These are phyloP conservation scores for Starmerella potacharoeniae DNA, from an alignment of 805 yeast genomes.

Conservation along the genomic window DNA sequence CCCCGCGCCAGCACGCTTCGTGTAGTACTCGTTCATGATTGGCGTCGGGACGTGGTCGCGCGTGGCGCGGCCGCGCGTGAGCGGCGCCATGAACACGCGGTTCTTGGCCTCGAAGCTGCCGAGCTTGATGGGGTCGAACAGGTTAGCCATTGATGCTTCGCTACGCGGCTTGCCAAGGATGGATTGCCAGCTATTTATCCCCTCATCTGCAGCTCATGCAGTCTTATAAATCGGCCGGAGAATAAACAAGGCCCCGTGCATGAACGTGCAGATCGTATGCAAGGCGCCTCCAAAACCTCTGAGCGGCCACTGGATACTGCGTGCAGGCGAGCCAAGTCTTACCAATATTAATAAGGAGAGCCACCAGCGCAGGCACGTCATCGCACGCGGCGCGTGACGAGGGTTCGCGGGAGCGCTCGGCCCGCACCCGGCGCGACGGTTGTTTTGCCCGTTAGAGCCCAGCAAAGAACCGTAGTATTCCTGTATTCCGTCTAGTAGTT, in stretches of 20 bases:
- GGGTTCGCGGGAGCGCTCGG: too few relatives aligned
- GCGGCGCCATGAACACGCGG: slow-evolving; percentile 2
- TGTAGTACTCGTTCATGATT: background rate
- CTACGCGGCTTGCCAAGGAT: too few relatives aligned
- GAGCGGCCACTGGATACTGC: background rate
- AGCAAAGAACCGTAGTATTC: too few relatives aligned
- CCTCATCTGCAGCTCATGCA: background rate
- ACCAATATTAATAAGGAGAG: background rate
- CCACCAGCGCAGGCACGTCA: too few relatives aligned
- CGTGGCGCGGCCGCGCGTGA: background rate
- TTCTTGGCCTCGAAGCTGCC: background rate
- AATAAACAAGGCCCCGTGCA: background rate
- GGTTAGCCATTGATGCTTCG: background rate
- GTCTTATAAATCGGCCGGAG: background rate
- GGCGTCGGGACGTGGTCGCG: background rate
- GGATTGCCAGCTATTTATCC: too few relatives aligned
- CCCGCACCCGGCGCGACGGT: too few relatives aligned
- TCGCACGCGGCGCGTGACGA: too few relatives aligned
- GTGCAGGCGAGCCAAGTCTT: background rate
- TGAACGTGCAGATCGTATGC: background rate
- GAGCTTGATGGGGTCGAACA: background rate
- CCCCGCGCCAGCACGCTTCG: background rate
- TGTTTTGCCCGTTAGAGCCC: too few relatives aligned
- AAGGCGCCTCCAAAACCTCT: background rate
- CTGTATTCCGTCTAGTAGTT: too few relatives aligned